Base-by-base conservation (phyloP, 129 eudicot genomes). In the Flaveria brownii region DNA sequence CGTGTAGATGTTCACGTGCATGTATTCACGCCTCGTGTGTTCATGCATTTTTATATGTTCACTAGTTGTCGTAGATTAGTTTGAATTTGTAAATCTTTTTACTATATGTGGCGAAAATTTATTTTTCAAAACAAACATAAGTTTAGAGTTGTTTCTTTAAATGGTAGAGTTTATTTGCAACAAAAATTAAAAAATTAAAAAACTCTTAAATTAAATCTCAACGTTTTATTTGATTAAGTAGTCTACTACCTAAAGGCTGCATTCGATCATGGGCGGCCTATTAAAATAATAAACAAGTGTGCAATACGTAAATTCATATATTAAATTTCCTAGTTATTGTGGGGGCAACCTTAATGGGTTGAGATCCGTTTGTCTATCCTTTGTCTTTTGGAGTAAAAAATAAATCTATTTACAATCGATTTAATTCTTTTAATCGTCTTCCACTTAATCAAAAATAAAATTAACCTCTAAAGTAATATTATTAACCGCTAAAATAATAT, bases 311-410 rank as follows among this genome's bases (percentile, higher is more conserved):
- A 61, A 26, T 25, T 17, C 15, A 26, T 61, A 3, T 18, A 61
- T 61, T n/a, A 52, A 52, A 52, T 52, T 52, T 20, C 22, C 22
- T 20, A 61, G 25, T 61, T 7, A 61, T 61, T 61, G 42, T 61
- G 65, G 67, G 42, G 42, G 67, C n/a, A 60, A 60, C 41, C 66
- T 60, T 60, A 60, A 60, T 23, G 41, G 66, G 64, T 20, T 57
- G 14, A 22, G 64, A 57, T 57, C 3, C 64, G 33, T 20, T 16
- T 9, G 62, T 55, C 62, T 18, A 25, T 25, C 28, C 26, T 55
- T 55, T 55, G 60, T 16, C 60, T 54, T 54, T 54, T 54, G 12
- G 12, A 54, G 60, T 54, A 25, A 54, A 54, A 17, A 36, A 36
- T 36, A 36, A 36, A 36, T 36, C 41, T 22, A 54, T 54, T 50